phyloP scores from a whole-genome alignment of 805 yeast species.

The Naumovozyma baii region DNA sequence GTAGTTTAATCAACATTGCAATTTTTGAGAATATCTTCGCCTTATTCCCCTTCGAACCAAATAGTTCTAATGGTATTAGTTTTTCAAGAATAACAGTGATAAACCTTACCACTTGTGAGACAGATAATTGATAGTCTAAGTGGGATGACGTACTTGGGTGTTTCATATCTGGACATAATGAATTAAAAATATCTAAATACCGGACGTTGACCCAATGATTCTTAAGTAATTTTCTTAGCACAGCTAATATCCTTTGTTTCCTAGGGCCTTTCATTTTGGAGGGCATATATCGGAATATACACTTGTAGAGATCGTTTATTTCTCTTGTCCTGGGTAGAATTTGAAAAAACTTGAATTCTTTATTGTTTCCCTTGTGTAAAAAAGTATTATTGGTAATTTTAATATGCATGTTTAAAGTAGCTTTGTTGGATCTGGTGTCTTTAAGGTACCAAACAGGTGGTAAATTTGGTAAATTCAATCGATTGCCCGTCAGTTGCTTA shows the following conservation, averaged over 20 bases:
- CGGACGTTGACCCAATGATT: conserved; percentile 8
- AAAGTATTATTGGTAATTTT: neutral
- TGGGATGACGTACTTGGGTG: conserved; percentile 10
- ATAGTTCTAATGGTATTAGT: conserved; percentile 40
- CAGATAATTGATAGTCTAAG: conserved; percentile 28
- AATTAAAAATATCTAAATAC: conserved; percentile 8
- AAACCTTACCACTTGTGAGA: conserved; percentile 34
- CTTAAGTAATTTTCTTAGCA: neutral
- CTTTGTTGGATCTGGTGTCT: neutral
- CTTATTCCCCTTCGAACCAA: conserved; percentile 48
- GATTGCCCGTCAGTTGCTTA: conserved; percentile 12
- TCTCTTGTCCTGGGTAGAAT: neutral
- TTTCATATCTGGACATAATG: conserved; percentile 6
- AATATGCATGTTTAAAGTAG: neutral
- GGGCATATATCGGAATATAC: neutral
- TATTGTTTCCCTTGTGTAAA: neutral
- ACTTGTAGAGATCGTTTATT: neutral
- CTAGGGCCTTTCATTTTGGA: neutral
- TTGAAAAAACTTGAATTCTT: no score
- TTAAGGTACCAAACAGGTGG: conserved; percentile 5
- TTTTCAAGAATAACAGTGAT: conserved; percentile 36
- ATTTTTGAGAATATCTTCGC: conserved; percentile 31
- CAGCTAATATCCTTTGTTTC: neutral
- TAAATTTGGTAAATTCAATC: conserved; percentile 7
- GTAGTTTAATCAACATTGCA: conserved; percentile 31